Conservation (phyloP, 2,329 filamentous ascomycete genomes). For the Salinomyces thailandicus region DNA sequence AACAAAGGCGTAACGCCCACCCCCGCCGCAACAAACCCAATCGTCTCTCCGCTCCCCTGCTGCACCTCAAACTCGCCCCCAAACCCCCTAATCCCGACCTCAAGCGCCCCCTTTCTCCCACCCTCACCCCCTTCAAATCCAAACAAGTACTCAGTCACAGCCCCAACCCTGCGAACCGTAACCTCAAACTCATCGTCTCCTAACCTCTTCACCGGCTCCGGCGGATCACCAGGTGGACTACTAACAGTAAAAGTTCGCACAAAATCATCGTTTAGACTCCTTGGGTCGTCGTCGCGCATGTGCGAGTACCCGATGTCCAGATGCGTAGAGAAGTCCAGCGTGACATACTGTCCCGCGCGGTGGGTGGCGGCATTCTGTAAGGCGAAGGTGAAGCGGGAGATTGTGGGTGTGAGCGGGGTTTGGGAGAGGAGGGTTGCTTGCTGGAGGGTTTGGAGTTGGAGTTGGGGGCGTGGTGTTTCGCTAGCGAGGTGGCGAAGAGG, state of each 20-base stretch:
- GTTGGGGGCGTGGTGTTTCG: slow-evolving; percentile 37
- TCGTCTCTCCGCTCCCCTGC: slow-evolving; percentile 30
- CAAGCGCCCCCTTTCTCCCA: slow-evolving; percentile 39
- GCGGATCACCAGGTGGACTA: slow-evolving; percentile 38
- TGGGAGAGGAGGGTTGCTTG: slow-evolving; percentile 50
- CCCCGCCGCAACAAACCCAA: slow-evolving; percentile 62
- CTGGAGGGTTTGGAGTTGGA: slow-evolving; percentile 7
- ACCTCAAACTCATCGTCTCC: slow-evolving; percentile 52
- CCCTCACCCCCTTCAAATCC: slow-evolving; percentile 19
- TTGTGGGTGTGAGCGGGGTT: slow-evolving; percentile 52
- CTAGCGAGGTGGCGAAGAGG: slow-evolving; percentile 52
- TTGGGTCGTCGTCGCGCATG: slow-evolving; percentile 73
- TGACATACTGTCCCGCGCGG: slow-evolving; percentile 65
- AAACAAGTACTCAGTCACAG: slow-evolving; percentile 57
- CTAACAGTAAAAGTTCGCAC: slow-evolving; percentile 76
- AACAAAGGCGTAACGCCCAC: slow-evolving; percentile 76
- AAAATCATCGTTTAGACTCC: slow-evolving; percentile 73
- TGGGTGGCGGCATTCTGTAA: slow-evolving; percentile 39
- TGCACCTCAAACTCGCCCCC: slow-evolving; percentile 50
- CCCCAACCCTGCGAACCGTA: slow-evolving; percentile 58
- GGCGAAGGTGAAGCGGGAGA: slow-evolving; percentile 55
- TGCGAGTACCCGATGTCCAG: slow-evolving; percentile 67
- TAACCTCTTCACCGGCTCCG: slow-evolving; percentile 15
- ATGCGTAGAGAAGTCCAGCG: slow-evolving; percentile 59
- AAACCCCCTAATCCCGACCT: slow-evolving; percentile 61